These are phyloP conservation scores for Leptomonas seymouri DNA, from an alignment of 208 protist species.

Conservation along the genomic window DNA sequence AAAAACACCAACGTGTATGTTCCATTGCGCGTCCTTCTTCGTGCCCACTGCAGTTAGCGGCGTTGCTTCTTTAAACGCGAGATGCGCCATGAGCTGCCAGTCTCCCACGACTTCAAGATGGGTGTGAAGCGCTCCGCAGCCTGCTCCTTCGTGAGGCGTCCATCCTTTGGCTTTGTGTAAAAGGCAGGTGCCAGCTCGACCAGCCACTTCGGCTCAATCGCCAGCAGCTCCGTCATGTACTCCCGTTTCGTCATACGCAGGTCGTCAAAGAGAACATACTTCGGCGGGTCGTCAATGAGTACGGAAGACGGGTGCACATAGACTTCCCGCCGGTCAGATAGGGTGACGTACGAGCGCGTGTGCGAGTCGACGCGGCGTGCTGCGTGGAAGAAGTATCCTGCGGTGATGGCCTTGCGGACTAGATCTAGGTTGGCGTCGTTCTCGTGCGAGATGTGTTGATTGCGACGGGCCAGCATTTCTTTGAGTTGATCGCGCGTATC, in stretches of 20 bases:
- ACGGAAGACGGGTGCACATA: conserved; percentile 89
- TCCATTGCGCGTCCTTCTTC: neutral
- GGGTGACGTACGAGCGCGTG: conserved; percentile 79
- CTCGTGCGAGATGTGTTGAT: conserved; percentile 95
- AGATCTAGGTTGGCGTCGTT: conserved; percentile 83
- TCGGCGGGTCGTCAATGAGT: conserved; percentile 86
- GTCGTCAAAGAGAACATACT: conserved; percentile 98
- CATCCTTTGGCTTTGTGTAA: conserved; percentile 77
- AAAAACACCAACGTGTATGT: neutral
- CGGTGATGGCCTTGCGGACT: conserved; percentile 96
- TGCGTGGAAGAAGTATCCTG: conserved; percentile 98
- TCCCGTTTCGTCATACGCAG: conserved; percentile 97
- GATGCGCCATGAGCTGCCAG: conserved; percentile 89
- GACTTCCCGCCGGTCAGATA: conserved; percentile 89
- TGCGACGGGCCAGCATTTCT: conserved; percentile 95
- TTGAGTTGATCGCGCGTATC: conserved; percentile 98
- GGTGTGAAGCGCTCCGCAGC: conserved; percentile 84
- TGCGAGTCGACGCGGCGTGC: conserved; percentile 90
- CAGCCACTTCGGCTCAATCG: conserved; percentile 95
- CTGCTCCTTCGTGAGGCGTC: conserved; percentile 79
- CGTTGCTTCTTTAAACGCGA: conserved; percentile 65
- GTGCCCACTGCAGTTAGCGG: conserved; percentile 22
- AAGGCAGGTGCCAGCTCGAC: conserved; percentile 95
- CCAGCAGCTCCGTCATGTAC: conserved; percentile 96
- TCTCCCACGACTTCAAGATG: conserved; percentile 88